Base-by-base conservation (phyloP, 495 filamentous ascomycete species). In the Sabuloglossum arenarium region DNA sequence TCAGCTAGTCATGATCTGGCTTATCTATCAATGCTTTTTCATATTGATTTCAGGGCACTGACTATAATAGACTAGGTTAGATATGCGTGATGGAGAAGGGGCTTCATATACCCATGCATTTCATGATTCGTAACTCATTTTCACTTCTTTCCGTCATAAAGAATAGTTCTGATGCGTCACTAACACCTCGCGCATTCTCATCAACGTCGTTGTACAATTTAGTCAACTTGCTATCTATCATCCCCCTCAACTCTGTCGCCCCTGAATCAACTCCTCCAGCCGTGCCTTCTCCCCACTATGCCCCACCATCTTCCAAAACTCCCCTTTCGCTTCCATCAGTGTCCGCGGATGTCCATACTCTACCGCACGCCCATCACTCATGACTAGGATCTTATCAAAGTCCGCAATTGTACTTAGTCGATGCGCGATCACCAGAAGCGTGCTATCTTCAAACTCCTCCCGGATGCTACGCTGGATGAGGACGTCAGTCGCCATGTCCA, bases 401-500 rank as follows among this genome's bases (percentile, higher is more conserved):
- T 69, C 64, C 55, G 65, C 58, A 25, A 73, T 65, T 9, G 68
- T 72, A 1, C 63, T 62, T 25, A 73, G 58, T 24, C 70, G 64
- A 62, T 73, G 70, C 43, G 70, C 70, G 60, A 73, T 66, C 0
- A 64, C 66, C 6, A 73, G 61, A 3, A 68, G 66, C 3, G 87
- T 89, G 11, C 75, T 73, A n/a, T 78, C 78, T 57, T 81, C 76
- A 56, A 91, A 93, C 64, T 88, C 85, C 50, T 84, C 79, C 16
- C 86, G 75, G 59, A 94, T 93, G 51, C 77, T 82, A 12, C 81
- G 74, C 68, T 94, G 86, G 59, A 95, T 91, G 16, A 89, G 69
- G 6, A 75, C 71, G 65, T 95, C 88, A 0, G 85, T 91, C 37
- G 80, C 76, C 81, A 86, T 88, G 66, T 94, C 88, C 4, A 95